A percentile compares a stretch with the other conserved stretches of the same genome.
phyloP scores from a whole-genome alignment of 805 yeast species.

The Yueomyces sinensis region DNA sequence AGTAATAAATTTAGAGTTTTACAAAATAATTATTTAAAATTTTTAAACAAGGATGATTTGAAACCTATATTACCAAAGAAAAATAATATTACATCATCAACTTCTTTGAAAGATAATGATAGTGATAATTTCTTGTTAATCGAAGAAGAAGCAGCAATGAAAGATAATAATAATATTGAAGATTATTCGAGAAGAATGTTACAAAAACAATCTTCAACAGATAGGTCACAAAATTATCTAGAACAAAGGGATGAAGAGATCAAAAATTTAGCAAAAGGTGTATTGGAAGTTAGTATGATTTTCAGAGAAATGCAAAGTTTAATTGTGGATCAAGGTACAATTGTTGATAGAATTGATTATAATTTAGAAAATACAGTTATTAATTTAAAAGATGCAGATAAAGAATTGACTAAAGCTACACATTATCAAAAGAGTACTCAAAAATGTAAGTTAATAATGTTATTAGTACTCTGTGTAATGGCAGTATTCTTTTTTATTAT shows the following conservation, averaged over 20 bases:
- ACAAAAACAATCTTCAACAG: constrained; percentile 10
- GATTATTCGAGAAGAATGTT: constrained; percentile 24
- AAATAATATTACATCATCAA: too few species aligned
- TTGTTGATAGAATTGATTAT: constrained; percentile 87
- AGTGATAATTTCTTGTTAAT: constrained; percentile 14
- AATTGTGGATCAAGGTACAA: constrained; percentile 91
- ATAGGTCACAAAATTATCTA: constrained; percentile 12
- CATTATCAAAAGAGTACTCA: constrained; percentile 77
- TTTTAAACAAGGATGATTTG: constrained; percentile 67
- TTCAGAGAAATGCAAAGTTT: constrained; percentile 86
- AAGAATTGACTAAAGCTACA: constrained; percentile 65
- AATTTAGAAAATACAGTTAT: constrained; percentile 71
- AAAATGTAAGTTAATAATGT: constrained; percentile 76
- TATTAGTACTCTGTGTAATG: constrained; percentile 57
- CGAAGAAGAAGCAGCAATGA: constrained; percentile 19
- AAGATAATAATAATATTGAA: constrained; percentile 21
- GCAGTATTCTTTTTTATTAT: constrained; percentile 58
- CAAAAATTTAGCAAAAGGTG: constrained; percentile 84
- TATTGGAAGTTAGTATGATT: constrained; percentile 82
- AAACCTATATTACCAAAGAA: constrained; percentile 29
- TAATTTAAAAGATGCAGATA: constrained; percentile 64
- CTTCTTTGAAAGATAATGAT: constrained; percentile 3
- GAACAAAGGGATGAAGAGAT: constrained; percentile 78
- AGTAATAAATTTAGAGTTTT: constrained; percentile 71
- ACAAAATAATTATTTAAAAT: constrained; percentile 81